Conservation (phyloP, 768 basidiomycete genomes). For the Stropharia rugosoannulata region DNA sequence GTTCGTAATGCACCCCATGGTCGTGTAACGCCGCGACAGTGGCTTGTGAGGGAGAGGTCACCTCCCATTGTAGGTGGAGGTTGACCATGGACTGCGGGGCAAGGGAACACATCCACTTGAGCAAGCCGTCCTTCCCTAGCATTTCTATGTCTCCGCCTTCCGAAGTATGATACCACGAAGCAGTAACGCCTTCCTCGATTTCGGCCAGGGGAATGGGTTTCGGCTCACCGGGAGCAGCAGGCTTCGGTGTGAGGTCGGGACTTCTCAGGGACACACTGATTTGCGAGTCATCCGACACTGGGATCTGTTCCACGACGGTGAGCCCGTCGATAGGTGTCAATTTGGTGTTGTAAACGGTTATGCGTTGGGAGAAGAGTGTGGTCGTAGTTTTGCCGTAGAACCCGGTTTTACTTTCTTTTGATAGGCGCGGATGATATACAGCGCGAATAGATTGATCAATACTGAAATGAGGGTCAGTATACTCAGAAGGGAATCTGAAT, state of each 20-base stretch:
- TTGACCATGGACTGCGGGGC: constrained; percentile 28
- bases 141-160: constrained; percentile 24
- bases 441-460: constrained; percentile 40
- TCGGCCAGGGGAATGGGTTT: constrained; percentile 13
- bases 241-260: background rate
- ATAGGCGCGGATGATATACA: constrained; percentile 37
- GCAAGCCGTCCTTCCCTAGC: constrained; percentile 32
- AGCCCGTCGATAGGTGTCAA: constrained; percentile 26
- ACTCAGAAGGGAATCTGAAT: constrained; percentile 14
- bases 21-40: constrained; percentile 17
- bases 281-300: constrained; percentile 34
- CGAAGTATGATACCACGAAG: constrained; percentile 31
- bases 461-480: constrained; percentile 16
- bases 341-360: constrained; percentile 42
- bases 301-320: constrained; percentile 40
- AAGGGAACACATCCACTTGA: constrained; percentile 34
- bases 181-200: constrained; percentile 23
- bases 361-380: constrained; percentile 34
- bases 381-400: constrained; percentile 33
- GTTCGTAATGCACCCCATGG: background rate
- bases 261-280: constrained; percentile 32
- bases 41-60: constrained; percentile 24
- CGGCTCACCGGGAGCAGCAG: background rate
- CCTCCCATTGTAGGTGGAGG: constrained; percentile 33
- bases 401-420: constrained; percentile 31